These are phyloP conservation scores for Hypomyces perniciosus DNA, from an alignment of 2,329 filamentous ascomycete species.

Conservation along the genomic window DNA sequence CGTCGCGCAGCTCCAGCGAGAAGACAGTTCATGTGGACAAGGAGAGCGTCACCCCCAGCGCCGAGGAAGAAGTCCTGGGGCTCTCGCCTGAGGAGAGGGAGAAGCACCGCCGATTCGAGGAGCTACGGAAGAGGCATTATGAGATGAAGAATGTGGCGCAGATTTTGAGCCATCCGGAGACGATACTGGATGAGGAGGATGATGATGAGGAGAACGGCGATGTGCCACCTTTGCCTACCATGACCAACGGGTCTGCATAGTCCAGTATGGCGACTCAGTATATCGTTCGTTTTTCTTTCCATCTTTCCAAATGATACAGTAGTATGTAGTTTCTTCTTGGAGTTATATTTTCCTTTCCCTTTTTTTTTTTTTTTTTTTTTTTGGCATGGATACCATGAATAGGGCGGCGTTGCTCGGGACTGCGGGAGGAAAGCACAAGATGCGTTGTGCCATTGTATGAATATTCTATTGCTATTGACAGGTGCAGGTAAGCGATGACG, in stretches of 20 bases:
- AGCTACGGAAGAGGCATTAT: constrained; percentile 92
- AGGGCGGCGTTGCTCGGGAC: neutral
- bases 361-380: neutral
- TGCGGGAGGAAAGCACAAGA: neutral
- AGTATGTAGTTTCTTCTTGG: neutral
- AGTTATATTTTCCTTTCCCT: neutral
- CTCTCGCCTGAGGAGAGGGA: constrained; percentile 69
- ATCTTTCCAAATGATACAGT: neutral
- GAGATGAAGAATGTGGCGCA: constrained; percentile 95
- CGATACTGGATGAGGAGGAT: constrained; percentile 56
- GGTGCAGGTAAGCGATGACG: too few species aligned
- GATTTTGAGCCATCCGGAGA: constrained; percentile 71
- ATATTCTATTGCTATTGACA: neutral
- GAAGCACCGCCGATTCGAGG: constrained; percentile 89
- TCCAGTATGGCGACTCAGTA: neutral
- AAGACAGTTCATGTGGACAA: constrained; percentile 80
- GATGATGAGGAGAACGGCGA: constrained; percentile 51
- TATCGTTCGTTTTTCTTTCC: neutral
- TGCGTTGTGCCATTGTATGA: neutral
- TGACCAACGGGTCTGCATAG: constrained; percentile 36
- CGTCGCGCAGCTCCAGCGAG: constrained; percentile 34
- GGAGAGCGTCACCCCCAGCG: constrained; percentile 52
- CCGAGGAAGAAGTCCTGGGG: constrained; percentile 48
- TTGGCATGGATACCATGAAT: neutral
- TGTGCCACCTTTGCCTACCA: constrained; percentile 37